phyloP scores from a whole-genome alignment of 2,329 filamentous ascomycete species.

The Teratosphaeria zuluensis region DNA sequence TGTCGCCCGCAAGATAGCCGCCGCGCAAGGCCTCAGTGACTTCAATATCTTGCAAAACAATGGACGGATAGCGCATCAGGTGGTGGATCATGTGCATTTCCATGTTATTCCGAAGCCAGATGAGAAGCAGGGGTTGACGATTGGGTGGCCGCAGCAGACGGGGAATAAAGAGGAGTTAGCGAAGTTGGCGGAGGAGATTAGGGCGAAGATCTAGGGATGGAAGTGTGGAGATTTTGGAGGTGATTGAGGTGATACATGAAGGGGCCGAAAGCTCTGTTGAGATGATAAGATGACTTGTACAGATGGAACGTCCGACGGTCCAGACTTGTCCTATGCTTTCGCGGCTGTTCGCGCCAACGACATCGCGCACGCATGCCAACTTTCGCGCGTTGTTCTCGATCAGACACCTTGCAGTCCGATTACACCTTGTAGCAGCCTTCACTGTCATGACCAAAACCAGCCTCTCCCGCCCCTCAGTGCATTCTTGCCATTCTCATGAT shows the following conservation, averaged over 20 bases:
- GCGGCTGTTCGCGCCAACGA: no score
- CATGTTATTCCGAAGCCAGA: constrained; percentile 98
- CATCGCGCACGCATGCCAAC: neutral
- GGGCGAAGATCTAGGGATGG: constrained; percentile 68
- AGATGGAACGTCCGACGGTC: neutral
- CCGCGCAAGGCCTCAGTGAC: constrained; percentile 63
- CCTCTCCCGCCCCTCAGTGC: neutral
- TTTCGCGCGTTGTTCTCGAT: no score
- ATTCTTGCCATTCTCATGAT: neutral
- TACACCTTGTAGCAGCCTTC: no score
- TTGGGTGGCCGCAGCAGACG: constrained; percentile 68
- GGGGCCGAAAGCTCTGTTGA: neutral
- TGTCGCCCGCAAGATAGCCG: constrained; percentile 76
- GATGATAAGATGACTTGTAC: neutral
- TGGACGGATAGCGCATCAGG: constrained; percentile 79
- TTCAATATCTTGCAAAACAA: constrained; percentile 98
- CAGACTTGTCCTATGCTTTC: neutral
- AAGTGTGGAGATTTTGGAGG: neutral
- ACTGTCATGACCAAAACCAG: neutral
- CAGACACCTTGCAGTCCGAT: no score
- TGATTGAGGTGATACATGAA: neutral
- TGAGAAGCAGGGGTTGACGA: constrained; percentile 63
- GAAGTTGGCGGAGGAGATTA: constrained; percentile 70
- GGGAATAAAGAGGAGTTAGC: constrained; percentile 77
- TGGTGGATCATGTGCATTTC: constrained; percentile 82